These are phyloP conservation scores for Boletus eberwhitei DNA, from an alignment of 768 basidiomycete genomes.

Conservation along the genomic window DNA sequence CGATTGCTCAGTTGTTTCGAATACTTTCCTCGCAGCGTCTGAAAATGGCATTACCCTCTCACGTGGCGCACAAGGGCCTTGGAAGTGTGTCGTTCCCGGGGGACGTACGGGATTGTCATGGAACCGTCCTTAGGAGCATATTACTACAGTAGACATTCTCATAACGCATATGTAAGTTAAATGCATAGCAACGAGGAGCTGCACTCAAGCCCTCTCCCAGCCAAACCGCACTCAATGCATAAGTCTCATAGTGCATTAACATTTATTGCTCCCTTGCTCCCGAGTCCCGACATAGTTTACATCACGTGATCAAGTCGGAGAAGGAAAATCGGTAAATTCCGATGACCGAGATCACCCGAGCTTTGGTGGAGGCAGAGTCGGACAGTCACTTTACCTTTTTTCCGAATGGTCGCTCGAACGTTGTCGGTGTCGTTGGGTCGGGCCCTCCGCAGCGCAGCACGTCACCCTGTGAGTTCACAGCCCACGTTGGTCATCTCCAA, in stretches of 20 bases:
- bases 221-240: too few relatives aligned
- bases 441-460: constrained; percentile 37
- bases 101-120: constrained; percentile 19
- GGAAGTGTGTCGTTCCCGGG: constrained; percentile 45
- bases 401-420: constrained; percentile 45
- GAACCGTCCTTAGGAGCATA: background rate
- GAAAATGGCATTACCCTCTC: constrained; percentile 52
- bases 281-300: too few relatives aligned
- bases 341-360: constrained; percentile 33
- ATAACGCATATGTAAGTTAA: too few relatives aligned
- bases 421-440: constrained; percentile 44
- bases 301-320: constrained; percentile 21
- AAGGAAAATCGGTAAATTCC: constrained; percentile 23
- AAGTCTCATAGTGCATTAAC: too few relatives aligned
- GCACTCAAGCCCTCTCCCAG: too few relatives aligned
- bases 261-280: too few relatives aligned
- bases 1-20: background rate
- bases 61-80: constrained; percentile 29
- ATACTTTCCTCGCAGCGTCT: constrained; percentile 45
- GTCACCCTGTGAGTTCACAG: constrained; percentile 32
- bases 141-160: too few relatives aligned
- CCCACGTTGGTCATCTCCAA: background rate
- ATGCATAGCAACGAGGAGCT: too few relatives aligned
- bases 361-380: constrained; percentile 6
- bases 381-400: constrained; percentile 20